Conservation (phyloP, 305 asterid species). For the Fraxinus dipetala region DNA sequence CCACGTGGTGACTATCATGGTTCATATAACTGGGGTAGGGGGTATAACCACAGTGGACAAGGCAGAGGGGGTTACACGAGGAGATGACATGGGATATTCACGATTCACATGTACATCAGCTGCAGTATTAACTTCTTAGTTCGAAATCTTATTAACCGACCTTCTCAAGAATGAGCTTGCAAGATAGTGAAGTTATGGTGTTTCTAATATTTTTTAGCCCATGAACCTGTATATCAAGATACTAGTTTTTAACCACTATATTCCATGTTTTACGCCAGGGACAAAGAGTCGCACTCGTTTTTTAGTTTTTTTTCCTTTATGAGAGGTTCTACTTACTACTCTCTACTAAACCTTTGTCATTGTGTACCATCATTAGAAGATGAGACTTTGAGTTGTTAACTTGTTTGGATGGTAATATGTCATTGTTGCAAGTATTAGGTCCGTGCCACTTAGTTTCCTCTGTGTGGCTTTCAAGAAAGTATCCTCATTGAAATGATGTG, state of each 20-base stretch:
- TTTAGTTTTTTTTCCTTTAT: not conserved
- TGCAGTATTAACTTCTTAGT: conserved; percentile 3
- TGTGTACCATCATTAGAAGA: not conserved
- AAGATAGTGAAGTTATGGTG: conserved; percentile 26
- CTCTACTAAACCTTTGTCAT: conserved; percentile 9
- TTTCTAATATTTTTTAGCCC: conserved; percentile 38
- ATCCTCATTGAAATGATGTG: not conserved
- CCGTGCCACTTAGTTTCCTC: not conserved
- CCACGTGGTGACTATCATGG: conserved; percentile 43
- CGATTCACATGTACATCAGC: conserved; percentile 13
- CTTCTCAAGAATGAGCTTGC: conserved; percentile 11
- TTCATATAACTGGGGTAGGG: conserved; percentile 54
- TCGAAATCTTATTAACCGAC: not conserved
- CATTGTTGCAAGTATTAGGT: not conserved
- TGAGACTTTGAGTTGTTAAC: not conserved
- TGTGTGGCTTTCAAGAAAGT: not conserved
- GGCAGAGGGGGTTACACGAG: conserved; percentile 51
- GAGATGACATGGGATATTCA: conserved; percentile 24
- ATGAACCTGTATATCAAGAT: conserved; percentile 33
- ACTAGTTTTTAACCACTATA: conserved; percentile 8
- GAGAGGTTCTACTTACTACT: not conserved
- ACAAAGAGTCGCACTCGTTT: not conserved
- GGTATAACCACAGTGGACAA: conserved; percentile 41
- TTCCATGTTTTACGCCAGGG: not conserved
- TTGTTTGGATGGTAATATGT: not conserved